Evolutionary conservation across 1,284 basidiomycete genomes (phyloP).

Genomic region (Cutaneotrichosporon arboriforme): DNA sequence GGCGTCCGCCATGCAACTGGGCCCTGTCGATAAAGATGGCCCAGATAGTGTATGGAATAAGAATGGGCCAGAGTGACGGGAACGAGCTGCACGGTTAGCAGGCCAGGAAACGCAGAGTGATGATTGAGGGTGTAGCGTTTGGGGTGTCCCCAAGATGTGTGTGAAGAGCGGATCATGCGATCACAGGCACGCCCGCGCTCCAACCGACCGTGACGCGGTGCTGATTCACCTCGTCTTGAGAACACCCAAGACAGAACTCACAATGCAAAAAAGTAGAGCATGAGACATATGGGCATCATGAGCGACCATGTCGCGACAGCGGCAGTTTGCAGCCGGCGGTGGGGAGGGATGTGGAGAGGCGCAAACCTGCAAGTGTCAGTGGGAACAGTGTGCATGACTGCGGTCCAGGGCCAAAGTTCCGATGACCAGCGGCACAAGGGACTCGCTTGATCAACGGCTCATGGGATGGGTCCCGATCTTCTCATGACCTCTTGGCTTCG

Average conservation of each 20-base stretch:
- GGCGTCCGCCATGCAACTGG: conserved; percentile 70
- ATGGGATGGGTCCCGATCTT: too few species aligned
- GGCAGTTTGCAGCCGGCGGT: conserved; percentile 71
- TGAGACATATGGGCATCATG: conserved; percentile 64
- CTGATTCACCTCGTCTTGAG: neutral
- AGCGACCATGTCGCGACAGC: conserved; percentile 83
- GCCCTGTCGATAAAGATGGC: conserved; percentile 64
- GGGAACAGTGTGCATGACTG: neutral
- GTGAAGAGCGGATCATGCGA: too few species aligned
- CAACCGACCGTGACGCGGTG: too few species aligned
- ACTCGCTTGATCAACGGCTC: too few species aligned
- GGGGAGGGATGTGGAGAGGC: conserved; percentile 45
- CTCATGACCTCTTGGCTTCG: too few species aligned
- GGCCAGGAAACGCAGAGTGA: neutral
- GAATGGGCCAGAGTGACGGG: conserved; percentile 79
- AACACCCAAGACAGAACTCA: conserved; percentile 48
- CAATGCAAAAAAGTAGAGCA: conserved; percentile 73
- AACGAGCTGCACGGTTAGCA: conserved; percentile 60
- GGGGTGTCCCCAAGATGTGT: too few species aligned
- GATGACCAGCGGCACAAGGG: too few species aligned
- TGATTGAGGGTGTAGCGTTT: too few species aligned
- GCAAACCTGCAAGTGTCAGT: conserved; percentile 37
- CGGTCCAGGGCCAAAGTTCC: too few species aligned
- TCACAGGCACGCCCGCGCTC: too few species aligned
- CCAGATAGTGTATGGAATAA: conserved; percentile 81